A percentile compares a stretch with the other conserved stretches of the same genome.
phyloP scores from a whole-genome alignment of 208 protist species.

The Crithidia expoeki region DNA sequence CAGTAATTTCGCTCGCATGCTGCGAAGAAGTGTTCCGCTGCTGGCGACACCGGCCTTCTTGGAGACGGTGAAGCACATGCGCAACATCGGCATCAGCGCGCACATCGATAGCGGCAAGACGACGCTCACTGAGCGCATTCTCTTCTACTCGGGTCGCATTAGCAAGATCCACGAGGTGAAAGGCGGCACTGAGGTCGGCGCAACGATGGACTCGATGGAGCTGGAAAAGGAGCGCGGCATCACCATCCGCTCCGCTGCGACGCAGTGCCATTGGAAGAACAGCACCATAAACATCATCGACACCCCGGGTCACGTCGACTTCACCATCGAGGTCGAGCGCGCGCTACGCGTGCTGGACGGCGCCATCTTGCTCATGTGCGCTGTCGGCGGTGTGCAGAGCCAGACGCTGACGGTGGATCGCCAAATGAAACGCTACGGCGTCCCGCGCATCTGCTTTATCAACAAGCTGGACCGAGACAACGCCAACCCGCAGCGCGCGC shows the following conservation, averaged over 20 bases:
- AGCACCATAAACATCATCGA: constrained; percentile 99
- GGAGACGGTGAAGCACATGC: constrained; percentile 67
- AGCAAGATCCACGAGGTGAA: constrained; percentile 98
- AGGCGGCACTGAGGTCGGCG: constrained; percentile 98
- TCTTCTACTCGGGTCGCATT: constrained; percentile 98
- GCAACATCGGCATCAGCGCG: constrained; percentile 98
- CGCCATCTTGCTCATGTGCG: constrained; percentile 97
- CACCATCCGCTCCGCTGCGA: constrained; percentile 99
- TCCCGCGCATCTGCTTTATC: constrained; percentile 98
- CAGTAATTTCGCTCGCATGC: constrained; percentile 32
- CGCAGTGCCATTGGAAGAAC: constrained; percentile 96
- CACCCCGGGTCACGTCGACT: constrained; percentile 99
- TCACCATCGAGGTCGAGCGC: constrained; percentile 99
- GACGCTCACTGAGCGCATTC: constrained; percentile 98
- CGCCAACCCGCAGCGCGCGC: constrained; percentile 86
- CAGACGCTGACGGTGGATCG: constrained; percentile 99
- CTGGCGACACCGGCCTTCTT: constrained; percentile 78
- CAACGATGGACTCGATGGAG: constrained; percentile 99
- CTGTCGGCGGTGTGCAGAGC: constrained; percentile 96
- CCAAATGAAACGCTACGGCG: constrained; percentile 98
- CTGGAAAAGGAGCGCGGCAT: constrained; percentile 99
- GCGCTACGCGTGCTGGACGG: constrained; percentile 99
- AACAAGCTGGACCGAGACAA: constrained; percentile 98
- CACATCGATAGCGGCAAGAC: constrained; percentile 99
- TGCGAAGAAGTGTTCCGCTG: constrained; percentile 37